Evolutionary conservation across 371 early-diverging fungal genomes (phyloP), one percentile per base, ranked within the genome.

Genomic region (Mucor circinelloides): DNA sequence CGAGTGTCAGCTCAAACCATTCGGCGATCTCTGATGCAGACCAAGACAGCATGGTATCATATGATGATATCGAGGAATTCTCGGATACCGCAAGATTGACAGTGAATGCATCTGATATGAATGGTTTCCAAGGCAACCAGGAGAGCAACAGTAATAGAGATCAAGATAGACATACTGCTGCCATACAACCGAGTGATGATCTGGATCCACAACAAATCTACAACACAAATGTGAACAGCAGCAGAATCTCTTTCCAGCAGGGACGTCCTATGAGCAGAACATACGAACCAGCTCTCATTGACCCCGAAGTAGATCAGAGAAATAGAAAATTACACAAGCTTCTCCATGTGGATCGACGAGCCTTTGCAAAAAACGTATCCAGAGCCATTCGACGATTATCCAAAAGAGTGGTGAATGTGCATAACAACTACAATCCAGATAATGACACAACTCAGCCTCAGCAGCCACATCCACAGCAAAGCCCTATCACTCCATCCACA

Each of bases 81-180:
- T 75, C 82, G 34, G 82, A 81, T 57, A 81, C 79, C 6, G 79
- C 82, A 1, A 21, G 76, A 52, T 63, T 81, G 19, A 81, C 82
- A 27, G 62, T 69, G 12, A 74, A 81, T 31, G 73, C 67, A 23
- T 74, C 74, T 17, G 68, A 59, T 5, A 56, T 69, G 32, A 56
- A 63, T 58, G 69, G 66, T 59, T 61, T 58, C 25, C 25, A 50
- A 12, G 27, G 17, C 38, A 55, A 48, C 25, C 58, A 55, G 19
- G 25, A 5, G 15, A 52, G 42, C 12, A 40, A 19, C 31, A 57
- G 25, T 21, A 55, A 27, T 42, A 44, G 38, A n/a, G 28, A 40
- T 52, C 38, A 59, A 46, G 38, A 55, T 30, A 8, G 38, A 52
- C 30, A 32, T 28, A 2, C 44, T 30, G 52, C 13, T 52, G 23